Evolutionary conservation across 345 rosid genomes (phyloP), one percentile per base, ranked within the genome.

Genomic region (Anacardium occidentale): DNA sequence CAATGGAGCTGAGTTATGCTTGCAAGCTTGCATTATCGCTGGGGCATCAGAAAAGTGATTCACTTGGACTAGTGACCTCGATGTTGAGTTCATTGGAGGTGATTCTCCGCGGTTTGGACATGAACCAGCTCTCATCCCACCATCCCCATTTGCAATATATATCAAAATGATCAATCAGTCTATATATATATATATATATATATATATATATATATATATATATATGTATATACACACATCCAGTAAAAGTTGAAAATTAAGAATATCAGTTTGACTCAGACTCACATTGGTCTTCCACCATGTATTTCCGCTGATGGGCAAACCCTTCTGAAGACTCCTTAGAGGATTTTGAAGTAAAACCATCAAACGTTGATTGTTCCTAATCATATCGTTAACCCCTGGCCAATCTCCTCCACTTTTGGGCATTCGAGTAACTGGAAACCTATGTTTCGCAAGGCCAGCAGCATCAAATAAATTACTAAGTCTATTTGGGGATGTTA

Each of bases 271-370:
- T n/a, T n/a, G n/a, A n/a, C n/a, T n/a, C n/a, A n/a, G n/a, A n/a
- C n/a, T n/a, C n/a, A n/a, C n/a, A n/a, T n/a, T n/a, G n/a, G n/a
- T n/a, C n/a, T n/a, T n/a, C n/a, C n/a, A n/a, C n/a, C n/a, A n/a
- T n/a, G n/a, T n/a, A n/a, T n/a, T n/a, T n/a, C n/a, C n/a, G n/a
- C n/a, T n/a, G n/a, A n/a, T n/a, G n/a, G n/a, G n/a, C n/a, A n/a
- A 89, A 86, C 40, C 91, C 95, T 78, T 94, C 97, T 0, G 91
- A 71, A 13, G 93, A 84, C 76, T 94, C 98, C 75, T 92, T 94
- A 0, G 24, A 60, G 18, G 91, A 75, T 48, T 80, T 83, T 37
- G 97, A 92, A 48, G 98, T 90, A 79, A 94, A 50, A 94, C 97
- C 56, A 94, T 66, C 57, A 94, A 74, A 17, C 98, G 81, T 76